These are phyloP conservation scores for Neopestalotiopsis clavispora DNA, from an alignment of 2,329 filamentous ascomycete genomes.

Conservation along the genomic window DNA sequence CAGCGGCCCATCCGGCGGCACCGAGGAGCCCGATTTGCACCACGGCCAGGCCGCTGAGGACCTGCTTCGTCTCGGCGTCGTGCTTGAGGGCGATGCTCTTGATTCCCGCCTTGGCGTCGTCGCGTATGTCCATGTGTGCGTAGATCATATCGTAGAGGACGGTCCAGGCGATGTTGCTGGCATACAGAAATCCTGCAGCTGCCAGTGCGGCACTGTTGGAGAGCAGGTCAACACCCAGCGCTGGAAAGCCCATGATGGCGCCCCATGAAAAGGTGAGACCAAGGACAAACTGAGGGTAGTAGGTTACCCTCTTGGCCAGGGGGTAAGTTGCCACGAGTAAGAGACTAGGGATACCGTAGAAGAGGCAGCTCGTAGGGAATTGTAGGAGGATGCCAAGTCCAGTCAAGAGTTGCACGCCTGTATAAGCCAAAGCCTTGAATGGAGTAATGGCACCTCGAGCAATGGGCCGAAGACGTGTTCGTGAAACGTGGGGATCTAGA, in stretches of 20 bases:
- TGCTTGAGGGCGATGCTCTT: conserved; percentile 87
- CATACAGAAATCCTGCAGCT: conserved; percentile 73
- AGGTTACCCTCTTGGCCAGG: conserved; percentile 82
- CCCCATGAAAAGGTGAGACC: conserved; percentile 90
- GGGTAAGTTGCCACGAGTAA: conserved; percentile 78
- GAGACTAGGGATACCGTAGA: conserved; percentile 78
- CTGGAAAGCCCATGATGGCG: conserved; percentile 85
- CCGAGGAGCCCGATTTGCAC: conserved; percentile 73
- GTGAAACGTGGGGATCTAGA: conserved; percentile 78
- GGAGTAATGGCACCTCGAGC: conserved; percentile 79
- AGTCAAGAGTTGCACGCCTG: conserved; percentile 73
- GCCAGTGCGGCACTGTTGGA: conserved; percentile 64
- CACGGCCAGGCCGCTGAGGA: conserved; percentile 72
- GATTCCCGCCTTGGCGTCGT: conserved; percentile 85
- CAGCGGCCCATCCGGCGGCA: conserved; percentile 69
- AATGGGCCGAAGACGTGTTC: conserved; percentile 80
- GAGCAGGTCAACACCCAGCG: conserved; percentile 78
- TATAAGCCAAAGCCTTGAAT: conserved; percentile 73
- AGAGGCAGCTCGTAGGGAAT: conserved; percentile 75
- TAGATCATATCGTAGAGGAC: conserved; percentile 93
- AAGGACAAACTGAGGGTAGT: conserved; percentile 85
- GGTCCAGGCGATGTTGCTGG: conserved; percentile 84
- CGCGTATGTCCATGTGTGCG: conserved; percentile 88
- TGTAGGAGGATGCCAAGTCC: conserved; percentile 78
- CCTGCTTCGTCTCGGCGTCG: conserved; percentile 75